Evolutionary conservation across 345 rosid species (phyloP).

Genomic region (Viola odorata): DNA sequence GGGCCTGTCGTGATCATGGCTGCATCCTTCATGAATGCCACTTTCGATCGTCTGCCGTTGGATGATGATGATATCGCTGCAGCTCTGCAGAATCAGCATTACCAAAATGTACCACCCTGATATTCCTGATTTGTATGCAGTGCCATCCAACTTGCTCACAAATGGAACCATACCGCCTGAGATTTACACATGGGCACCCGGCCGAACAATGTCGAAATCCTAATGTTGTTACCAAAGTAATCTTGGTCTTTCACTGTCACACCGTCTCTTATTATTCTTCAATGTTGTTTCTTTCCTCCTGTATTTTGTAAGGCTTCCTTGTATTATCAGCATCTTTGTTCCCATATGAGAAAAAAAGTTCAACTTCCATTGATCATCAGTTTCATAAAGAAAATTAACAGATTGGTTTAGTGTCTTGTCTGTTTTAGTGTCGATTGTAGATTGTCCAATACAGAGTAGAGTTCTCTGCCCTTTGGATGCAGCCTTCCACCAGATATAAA

Average conservation of each 20-base stretch:
- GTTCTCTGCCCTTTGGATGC: slow-evolving; percentile 49
- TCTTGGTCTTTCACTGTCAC: too few species aligned
- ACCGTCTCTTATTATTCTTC: background rate
- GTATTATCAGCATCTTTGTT: background rate
- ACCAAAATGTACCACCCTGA: slow-evolving; percentile 55
- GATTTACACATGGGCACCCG: slow-evolving; percentile 58
- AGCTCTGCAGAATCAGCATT: slow-evolving; percentile 44
- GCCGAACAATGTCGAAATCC: slow-evolving; percentile 46
- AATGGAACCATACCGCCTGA: slow-evolving; percentile 48
- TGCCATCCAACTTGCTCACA: slow-evolving; percentile 67
- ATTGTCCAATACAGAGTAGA: slow-evolving; percentile 40
- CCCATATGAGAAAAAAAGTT: background rate
- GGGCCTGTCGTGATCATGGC: slow-evolving; percentile 93
- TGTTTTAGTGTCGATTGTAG: slow-evolving; percentile 15
- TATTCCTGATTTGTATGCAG: slow-evolving; percentile 53
- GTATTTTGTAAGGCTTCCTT: background rate
- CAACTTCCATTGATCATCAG: too few species aligned
- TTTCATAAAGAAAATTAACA: background rate
- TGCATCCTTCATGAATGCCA: slow-evolving; percentile 87
- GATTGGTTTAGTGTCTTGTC: background rate
- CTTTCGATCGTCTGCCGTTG: slow-evolving; percentile 80
- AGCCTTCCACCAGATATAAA: slow-evolving; percentile 64
- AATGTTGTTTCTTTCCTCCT: background rate
- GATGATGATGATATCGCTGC: slow-evolving; percentile 61
- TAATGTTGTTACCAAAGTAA: background rate